Evolutionary conservation across 2,329 filamentous ascomycete species (phyloP).

Genomic region (Nigrospora osmanthi): DNA sequence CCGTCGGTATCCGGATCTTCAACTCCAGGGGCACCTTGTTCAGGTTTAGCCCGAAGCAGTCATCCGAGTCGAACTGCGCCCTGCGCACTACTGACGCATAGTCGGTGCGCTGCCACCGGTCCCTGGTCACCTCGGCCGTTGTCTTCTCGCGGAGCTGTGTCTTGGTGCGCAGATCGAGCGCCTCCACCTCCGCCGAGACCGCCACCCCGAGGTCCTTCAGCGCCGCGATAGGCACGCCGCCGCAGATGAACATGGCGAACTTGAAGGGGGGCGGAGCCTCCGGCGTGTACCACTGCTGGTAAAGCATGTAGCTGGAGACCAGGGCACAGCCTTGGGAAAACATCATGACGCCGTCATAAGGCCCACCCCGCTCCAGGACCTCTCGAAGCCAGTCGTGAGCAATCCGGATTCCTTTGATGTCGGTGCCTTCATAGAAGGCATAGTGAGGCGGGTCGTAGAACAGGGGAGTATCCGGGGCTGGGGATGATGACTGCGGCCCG

Average conservation of each 20-base stretch:
- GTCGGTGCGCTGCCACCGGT: conserved; percentile 7
- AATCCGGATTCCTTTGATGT: conserved; percentile 20
- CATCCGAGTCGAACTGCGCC: conserved; percentile 19
- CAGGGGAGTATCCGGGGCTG: conserved; percentile 3
- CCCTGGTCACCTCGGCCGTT: conserved; percentile 4
- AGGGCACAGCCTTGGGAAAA: conserved; percentile 25
- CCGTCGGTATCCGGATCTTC: conserved; percentile 21
- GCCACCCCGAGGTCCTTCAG: conserved; percentile 25
- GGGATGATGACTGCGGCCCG: conserved; percentile 8
- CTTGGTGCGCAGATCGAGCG: conserved; percentile 14
- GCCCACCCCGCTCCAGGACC: conserved; percentile 17
- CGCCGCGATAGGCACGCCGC: conserved; percentile 24
- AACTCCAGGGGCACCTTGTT: conserved; percentile 17
- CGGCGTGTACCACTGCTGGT: conserved; percentile 24
- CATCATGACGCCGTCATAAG: conserved; percentile 18
- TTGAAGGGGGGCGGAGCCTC: conserved; percentile 23
- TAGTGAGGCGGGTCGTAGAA: conserved; percentile 5
- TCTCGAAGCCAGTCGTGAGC: conserved; percentile 25
- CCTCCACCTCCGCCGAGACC: conserved; percentile 20
- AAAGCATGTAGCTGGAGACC: conserved; percentile 29
- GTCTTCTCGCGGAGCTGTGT: conserved; percentile 7
- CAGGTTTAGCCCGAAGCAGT: conserved; percentile 22
- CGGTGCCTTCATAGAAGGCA: conserved; percentile 10
- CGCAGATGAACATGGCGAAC: conserved; percentile 31
- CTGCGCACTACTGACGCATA: conserved; percentile 11